Percentiles rank a stretch among this genome's conserved stretches.
Conservation (phyloP, 1,139 yeast genomes). For the Pichia terricola region DNA sequence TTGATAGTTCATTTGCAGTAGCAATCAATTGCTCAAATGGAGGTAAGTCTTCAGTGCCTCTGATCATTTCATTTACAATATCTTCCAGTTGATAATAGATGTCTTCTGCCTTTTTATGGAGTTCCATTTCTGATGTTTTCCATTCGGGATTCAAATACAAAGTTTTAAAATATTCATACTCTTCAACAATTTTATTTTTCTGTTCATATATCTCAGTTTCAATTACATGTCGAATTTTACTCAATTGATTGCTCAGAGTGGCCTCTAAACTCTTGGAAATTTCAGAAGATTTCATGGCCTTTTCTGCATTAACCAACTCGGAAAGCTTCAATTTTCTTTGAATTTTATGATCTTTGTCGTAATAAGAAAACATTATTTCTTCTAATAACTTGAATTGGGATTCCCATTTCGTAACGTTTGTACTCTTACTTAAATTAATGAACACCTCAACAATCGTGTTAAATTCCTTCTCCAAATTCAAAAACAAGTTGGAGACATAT, state of each 20-base stretch:
- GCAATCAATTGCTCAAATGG: slow-evolving; percentile 23
- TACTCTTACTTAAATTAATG: slow-evolving; percentile 36
- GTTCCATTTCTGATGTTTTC: slow-evolving; percentile 10
- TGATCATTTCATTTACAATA: slow-evolving; percentile 13
- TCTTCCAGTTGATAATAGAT: slow-evolving; percentile 16
- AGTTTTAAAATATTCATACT: slow-evolving; percentile 18
- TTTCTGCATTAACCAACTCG: slow-evolving; percentile 23
- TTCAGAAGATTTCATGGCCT: slow-evolving; percentile 22
- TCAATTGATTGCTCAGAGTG: slow-evolving; percentile 21
- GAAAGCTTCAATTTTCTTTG: slow-evolving; percentile 18
- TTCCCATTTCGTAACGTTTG: slow-evolving; percentile 41
- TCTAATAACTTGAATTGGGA: slow-evolving; percentile 32
- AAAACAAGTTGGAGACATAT: slow-evolving; percentile 42
- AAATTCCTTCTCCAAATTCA: slow-evolving; percentile 37
- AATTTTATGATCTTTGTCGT: slow-evolving; percentile 12
- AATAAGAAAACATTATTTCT: slow-evolving; percentile 28
- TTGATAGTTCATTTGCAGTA: slow-evolving; percentile 20
- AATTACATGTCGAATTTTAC: slow-evolving; percentile 21
- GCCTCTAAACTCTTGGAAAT: slow-evolving; percentile 22
- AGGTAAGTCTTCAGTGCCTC: slow-evolving; percentile 18
- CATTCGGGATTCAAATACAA: slow-evolving; percentile 15
- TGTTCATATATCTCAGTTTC: slow-evolving; percentile 21
- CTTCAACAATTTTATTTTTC: slow-evolving; percentile 15
- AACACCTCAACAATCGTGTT: slow-evolving; percentile 40
- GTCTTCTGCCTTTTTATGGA: slow-evolving; percentile 13